Evolutionary conservation across 2,329 filamentous ascomycete species (phyloP), one percentile per base, ranked within the genome.

Genomic region (Fusarium sp.): DNA sequence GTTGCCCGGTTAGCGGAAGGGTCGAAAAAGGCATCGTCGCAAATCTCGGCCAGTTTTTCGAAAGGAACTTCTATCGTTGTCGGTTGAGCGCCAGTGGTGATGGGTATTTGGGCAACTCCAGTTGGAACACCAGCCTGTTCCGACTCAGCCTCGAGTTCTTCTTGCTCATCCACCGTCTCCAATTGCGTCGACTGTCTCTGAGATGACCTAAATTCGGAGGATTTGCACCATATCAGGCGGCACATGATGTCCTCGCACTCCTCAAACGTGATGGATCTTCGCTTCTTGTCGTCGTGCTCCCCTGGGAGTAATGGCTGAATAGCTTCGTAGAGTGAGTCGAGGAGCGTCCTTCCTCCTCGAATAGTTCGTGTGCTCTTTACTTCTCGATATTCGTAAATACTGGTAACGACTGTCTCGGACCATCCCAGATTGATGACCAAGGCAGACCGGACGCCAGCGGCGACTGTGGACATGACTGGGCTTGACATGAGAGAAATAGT

Each of bases 391-490:
- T 99, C 96, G 79, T 95, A 98, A 8, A 98, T 88, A 7, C 92
- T 93, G 0, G 94, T 97, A 24, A 97, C 90, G 1, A 92, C 89
- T 0, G 95, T 97, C 82, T 98, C 96, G 46, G 91, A 88, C 96
- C 96, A 99, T 49, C 96, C 96, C 69, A 99, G 88, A 79, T 99
- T 95, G 40, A 99, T 87, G 1, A 98, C 90, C 46, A 99, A 82
- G 1, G 92, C 94, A n/a, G 94, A 94, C 16, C 96, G 91, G 44
- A 97, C 85, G 1, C 96, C 96, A 7, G 95, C 95, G 9, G 92
- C 93, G 4, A 95, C 89, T 8, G 92, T 87, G 2, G 91, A 87
- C 82, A 96, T 92, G 22, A 94, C 88, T 0, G 96, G 90, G 0
- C 90, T 89, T 1, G 95, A 94, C 78, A 98, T 85, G 46, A 99